Evolutionary conservation across 1,284 basidiomycete genomes (phyloP).

Genomic region (Porodaedalea pini): DNA sequence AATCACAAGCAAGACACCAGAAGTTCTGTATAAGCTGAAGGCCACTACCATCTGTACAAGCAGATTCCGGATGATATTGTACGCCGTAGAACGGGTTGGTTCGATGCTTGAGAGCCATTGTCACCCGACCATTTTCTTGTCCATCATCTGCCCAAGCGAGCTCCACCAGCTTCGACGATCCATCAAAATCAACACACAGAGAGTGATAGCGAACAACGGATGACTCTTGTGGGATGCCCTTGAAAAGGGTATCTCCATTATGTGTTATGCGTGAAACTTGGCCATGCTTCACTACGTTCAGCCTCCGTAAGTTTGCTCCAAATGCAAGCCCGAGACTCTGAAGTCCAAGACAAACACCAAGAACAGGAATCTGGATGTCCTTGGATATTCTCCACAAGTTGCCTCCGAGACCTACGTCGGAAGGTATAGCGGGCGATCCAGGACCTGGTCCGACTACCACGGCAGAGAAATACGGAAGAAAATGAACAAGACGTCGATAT

Average conservation of each 20-base stretch:
- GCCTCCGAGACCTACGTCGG: constrained; percentile 64
- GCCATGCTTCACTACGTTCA: constrained; percentile 74
- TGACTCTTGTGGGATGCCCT: constrained; percentile 49
- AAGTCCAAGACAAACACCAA: constrained; percentile 90
- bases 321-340: constrained; percentile 84
- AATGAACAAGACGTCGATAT: constrained; percentile 45
- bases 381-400: constrained; percentile 62
- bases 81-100: constrained; percentile 85
- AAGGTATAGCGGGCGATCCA: constrained; percentile 63
- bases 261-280: constrained; percentile 71
- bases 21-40: constrained; percentile 66
- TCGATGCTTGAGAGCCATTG: constrained; percentile 69
- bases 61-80: constrained; percentile 93
- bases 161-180: constrained; percentile 47
- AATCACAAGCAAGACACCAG: constrained; percentile 59
- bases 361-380: constrained; percentile 60
- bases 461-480: constrained; percentile 60
- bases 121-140: constrained; percentile 57
- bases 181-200: constrained; percentile 51
- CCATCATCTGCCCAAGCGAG: constrained; percentile 68
- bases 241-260: constrained; percentile 55
- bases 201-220: constrained; percentile 87
- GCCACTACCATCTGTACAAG: constrained; percentile 62
- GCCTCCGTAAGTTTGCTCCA: constrained; percentile 57
- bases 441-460: constrained; percentile 78